Evolutionary conservation across 2,329 filamentous ascomycete genomes (phyloP).

Genomic region (Zopfia rhizophila): DNA sequence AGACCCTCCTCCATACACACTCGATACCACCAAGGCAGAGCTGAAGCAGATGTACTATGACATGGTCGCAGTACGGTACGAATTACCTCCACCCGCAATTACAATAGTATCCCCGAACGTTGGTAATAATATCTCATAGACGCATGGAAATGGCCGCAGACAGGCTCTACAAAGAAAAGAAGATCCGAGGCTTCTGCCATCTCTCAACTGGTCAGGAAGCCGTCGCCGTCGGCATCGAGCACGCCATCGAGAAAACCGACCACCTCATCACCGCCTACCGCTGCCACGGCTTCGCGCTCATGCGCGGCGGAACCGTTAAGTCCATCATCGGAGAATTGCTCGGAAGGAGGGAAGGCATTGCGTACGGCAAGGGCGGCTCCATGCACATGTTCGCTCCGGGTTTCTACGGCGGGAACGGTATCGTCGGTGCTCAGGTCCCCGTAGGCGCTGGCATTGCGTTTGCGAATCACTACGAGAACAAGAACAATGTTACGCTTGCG

Average conservation of each 20-base stretch:
- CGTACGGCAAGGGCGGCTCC: constrained; percentile 98
- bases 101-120: constrained; percentile 5
- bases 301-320: constrained; percentile 91
- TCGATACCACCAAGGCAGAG: constrained; percentile 96
- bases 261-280: constrained; percentile 98
- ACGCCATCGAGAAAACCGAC: constrained; percentile 90
- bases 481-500: constrained; percentile 86
- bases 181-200: constrained; percentile 99
- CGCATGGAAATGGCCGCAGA: constrained; percentile 99
- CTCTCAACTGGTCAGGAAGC: constrained; percentile 98
- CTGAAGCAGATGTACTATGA: constrained; percentile 99
- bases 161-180: constrained; percentile 99
- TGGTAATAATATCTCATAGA: constrained; percentile 60
- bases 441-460: constrained; percentile 97
- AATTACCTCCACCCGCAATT: constrained; percentile 5
- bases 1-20: constrained; percentile 91
- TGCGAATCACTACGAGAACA: constrained; percentile 91
- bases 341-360: constrained; percentile 93
- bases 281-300: constrained; percentile 97
- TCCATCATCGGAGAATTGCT: constrained; percentile 96
- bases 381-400: constrained; percentile 99
- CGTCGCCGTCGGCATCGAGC: constrained; percentile 95
- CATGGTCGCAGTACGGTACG: constrained; percentile 94
- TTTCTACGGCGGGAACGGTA: constrained; percentile 99
- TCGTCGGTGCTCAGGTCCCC: constrained; percentile 97